Base-by-base conservation (phyloP, 1,139 yeast species). In the Yamadazyma buinensis region DNA sequence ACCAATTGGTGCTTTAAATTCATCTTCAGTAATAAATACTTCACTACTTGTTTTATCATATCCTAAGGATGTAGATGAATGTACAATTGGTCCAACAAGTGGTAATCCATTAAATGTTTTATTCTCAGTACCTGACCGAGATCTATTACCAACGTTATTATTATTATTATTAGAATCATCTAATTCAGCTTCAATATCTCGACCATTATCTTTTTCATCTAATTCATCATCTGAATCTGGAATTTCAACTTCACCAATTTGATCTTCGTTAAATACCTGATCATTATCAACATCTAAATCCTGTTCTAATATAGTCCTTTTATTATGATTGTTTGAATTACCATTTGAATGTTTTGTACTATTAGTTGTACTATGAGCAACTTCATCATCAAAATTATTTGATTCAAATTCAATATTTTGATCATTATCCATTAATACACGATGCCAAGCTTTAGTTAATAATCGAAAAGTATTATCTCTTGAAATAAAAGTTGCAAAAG, bases 1-100 rank as follows among this genome's bases (percentile, higher is more conserved):
- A 2, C 97, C 97, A 17, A 88, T 50, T 0, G 98, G 97, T 0
- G 90, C 95, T 33, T 67, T 59, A 29, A 85, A 55, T 0, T 64
- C 61, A 25, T 80, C 87, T 22, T 82, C 84, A 8, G 71, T 56
- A 30, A 90, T 70, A 30, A 78, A 67, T 2, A 77, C 76, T 40
- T 90, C 95, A 15, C 69, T 72, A 3, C 77, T 55, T 23, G 72
- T 76, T 37, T 76, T 71, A 6, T 64, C 64, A 51, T 79, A 79
- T 8, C 58, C 64, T 24, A 52, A 47, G 1, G 53, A 54, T 0
- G 72, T 66, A 2, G 72, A 61, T 2, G 51, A 55, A 41, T 70
- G 75, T 1, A 62, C 52, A 21, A 48, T 33, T 0, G 75, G 74
- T 0, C 74, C 75, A 10, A 58, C 51, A 2, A 54, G 37, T 1